Conservation (phyloP, 2,329 filamentous ascomycete genomes). For the Arthrobotrys musiformis region DNA sequence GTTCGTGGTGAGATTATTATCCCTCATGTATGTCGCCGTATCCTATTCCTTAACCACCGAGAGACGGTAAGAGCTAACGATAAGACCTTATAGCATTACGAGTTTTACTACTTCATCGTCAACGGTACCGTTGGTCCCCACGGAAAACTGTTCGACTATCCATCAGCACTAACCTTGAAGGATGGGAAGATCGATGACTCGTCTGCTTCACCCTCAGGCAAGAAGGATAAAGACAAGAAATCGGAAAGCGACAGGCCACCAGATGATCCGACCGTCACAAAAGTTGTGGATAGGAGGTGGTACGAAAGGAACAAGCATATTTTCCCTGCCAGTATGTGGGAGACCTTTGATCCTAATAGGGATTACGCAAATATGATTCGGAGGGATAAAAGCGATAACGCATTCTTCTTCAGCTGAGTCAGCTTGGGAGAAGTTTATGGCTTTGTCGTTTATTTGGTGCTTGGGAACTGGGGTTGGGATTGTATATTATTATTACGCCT, state of each 20-base stretch:
- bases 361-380: slow-evolving; percentile 82
- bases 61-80: not conserved
- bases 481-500: slow-evolving; percentile 4
- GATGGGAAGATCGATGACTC: slow-evolving; percentile 49
- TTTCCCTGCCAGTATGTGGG: slow-evolving; percentile 94
- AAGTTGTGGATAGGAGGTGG: slow-evolving; percentile 95
- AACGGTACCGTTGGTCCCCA: slow-evolving; percentile 83
- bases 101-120: slow-evolving; percentile 96
- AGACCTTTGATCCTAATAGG: slow-evolving; percentile 89
- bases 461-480: not conserved
- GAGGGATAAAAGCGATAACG: slow-evolving; percentile 87
- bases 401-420: slow-evolving; percentile 81
- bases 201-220: not conserved
- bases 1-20: slow-evolving; percentile 91
- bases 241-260: slow-evolving; percentile 73
- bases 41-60: not conserved
- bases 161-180: slow-evolving; percentile 56
- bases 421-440: not conserved
- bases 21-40: slow-evolving; percentile 78
- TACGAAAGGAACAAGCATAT: slow-evolving; percentile 99
- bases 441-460: not conserved
- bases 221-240: slow-evolving; percentile 63
- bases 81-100: slow-evolving; percentile 77
- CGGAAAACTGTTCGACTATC: slow-evolving; percentile 79
- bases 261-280: slow-evolving; percentile 84